These are phyloP conservation scores for Phaffia tasmanica DNA, from an alignment of 768 basidiomycete species.

Conservation along the genomic window DNA sequence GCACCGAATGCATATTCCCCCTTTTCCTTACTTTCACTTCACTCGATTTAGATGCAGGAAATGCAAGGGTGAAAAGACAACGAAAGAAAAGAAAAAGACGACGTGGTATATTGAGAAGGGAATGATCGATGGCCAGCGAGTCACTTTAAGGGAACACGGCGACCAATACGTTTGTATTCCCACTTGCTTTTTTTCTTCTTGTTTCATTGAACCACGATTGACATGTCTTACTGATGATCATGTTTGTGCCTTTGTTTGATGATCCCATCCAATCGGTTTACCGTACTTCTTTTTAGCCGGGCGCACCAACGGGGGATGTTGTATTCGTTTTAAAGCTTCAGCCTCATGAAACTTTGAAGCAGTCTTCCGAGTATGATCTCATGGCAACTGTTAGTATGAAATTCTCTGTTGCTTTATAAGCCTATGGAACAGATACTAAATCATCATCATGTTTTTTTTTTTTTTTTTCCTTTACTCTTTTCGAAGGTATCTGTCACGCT, in stretches of 20 bases:
- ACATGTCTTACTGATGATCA: background rate
- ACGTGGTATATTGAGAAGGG: conserved; percentile 80
- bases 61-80: conserved; percentile 75
- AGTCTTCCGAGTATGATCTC: conserved; percentile 56
- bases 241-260: background rate
- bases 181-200: background rate
- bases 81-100: conserved; percentile 77
- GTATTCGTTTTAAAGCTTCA: conserved; percentile 62
- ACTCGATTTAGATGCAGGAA: conserved; percentile 66
- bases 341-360: conserved; percentile 69
- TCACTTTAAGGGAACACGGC: conserved; percentile 80
- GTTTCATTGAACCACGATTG: background rate
- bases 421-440: too few relatives aligned
- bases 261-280: background rate
- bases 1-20: background rate
- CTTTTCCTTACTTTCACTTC: conserved; percentile 1
- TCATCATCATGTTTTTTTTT: background rate
- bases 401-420: background rate
- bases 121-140: conserved; percentile 69
- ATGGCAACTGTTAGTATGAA: conserved; percentile 46
- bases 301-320: conserved; percentile 77
- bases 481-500: conserved; percentile 59
- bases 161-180: conserved; percentile 62
- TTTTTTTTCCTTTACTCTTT: background rate
- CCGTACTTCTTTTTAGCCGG: conserved; percentile 52